Percentiles rank a stretch among this genome's conserved stretches.
These are phyloP conservation scores for Tulasnella sp. DNA, from an alignment of 768 basidiomycete species.

Conservation along the genomic window DNA sequence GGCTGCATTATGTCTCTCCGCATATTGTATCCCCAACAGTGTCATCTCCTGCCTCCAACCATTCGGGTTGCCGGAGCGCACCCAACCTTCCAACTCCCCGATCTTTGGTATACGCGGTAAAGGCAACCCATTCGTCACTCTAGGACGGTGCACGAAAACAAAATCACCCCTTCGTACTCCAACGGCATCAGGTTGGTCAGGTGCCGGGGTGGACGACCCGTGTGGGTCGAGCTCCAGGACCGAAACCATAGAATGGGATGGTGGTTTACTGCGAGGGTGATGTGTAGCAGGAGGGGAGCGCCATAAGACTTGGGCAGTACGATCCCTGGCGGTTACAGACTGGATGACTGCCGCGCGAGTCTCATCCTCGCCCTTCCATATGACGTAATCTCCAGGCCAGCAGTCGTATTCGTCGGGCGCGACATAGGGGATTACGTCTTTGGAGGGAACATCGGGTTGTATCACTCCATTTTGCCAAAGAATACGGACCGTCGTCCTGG, in stretches of 20 bases:
- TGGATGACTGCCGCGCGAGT: constrained; percentile 63
- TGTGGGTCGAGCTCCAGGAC: constrained; percentile 83
- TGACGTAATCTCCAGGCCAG: constrained; percentile 85
- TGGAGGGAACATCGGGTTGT: constrained; percentile 47
- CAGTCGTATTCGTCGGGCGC: constrained; percentile 89
- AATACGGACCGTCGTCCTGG: constrained; percentile 53
- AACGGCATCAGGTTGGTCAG: constrained; percentile 31
- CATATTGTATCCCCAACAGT: constrained; percentile 4
- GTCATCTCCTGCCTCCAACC: constrained; percentile 16
- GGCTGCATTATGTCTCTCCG: background rate
- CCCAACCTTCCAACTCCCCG: constrained; percentile 74
- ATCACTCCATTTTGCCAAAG: constrained; percentile 78
- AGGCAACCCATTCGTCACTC: constrained; percentile 57
- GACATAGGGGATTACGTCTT: constrained; percentile 63
- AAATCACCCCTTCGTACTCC: constrained; percentile 76
- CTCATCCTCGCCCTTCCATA: constrained; percentile 67
- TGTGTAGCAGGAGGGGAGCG: background rate
- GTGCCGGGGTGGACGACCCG: constrained; percentile 42
- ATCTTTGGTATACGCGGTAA: constrained; percentile 66
- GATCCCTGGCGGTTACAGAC: constrained; percentile 54
- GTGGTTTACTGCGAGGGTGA: constrained; percentile 20
- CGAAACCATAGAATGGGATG: constrained; percentile 49
- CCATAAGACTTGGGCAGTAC: constrained; percentile 56
- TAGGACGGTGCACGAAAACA: constrained; percentile 63
- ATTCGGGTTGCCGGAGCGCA: constrained; percentile 37